These are phyloP conservation scores for Leccinum subatratum DNA, from an alignment of 1,284 basidiomycete species.

Conservation along the genomic window DNA sequence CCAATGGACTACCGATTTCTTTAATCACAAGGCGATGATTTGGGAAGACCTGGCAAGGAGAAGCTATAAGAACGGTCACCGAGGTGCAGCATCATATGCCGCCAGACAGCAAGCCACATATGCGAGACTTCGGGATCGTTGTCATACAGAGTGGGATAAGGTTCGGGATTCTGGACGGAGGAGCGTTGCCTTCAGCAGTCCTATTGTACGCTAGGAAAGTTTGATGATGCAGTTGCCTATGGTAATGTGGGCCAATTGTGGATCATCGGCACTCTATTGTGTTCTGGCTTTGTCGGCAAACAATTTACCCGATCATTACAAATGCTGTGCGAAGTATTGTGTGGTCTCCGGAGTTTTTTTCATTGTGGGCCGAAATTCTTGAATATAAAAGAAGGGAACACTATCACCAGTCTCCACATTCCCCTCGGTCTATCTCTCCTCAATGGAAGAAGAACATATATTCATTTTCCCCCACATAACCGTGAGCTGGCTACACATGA, in stretches of 20 bases:
- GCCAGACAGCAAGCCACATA: background rate
- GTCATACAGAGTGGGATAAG: background rate
- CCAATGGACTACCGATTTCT: background rate
- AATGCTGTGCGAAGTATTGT: background rate
- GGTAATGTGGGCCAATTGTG: background rate
- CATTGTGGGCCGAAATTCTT: no score
- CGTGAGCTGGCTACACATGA: background rate
- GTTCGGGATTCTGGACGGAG: background rate
- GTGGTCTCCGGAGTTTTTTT: background rate
- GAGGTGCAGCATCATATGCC: background rate
- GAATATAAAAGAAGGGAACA: no score
- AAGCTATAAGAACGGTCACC: background rate
- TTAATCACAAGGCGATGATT: background rate
- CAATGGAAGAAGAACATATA: background rate
- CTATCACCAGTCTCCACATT: no score
- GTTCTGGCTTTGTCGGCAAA: no score
- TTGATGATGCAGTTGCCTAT: background rate
- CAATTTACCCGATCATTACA: no score
- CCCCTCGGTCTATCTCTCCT: no score
- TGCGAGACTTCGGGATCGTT: background rate
- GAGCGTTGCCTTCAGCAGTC: background rate
- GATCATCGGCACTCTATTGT: background rate
- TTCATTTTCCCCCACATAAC: background rate
- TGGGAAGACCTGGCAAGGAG: background rate
- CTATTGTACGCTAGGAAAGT: background rate